phyloP scores from a whole-genome alignment of 495 filamentous ascomycete genomes.

The Aspergillus nanangensis region DNA sequence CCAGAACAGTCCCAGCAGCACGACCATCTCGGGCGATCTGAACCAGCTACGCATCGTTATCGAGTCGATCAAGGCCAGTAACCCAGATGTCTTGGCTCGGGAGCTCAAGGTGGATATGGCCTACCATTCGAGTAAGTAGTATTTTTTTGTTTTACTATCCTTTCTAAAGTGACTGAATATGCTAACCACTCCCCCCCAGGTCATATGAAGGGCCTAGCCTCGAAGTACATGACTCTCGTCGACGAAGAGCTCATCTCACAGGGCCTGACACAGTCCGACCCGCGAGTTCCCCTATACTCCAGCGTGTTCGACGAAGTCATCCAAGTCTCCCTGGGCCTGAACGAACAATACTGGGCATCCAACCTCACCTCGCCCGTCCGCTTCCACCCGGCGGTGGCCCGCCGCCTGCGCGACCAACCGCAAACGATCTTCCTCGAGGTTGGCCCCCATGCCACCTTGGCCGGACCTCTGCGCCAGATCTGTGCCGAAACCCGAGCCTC shows the following conservation, averaged over 20 bases:
- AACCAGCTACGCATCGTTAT: slow-evolving; percentile 23
- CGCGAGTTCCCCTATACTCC: slow-evolving; percentile 39
- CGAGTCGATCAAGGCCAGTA: slow-evolving; percentile 24
- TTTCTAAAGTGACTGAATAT: no score
- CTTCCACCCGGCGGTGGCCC: slow-evolving; percentile 25
- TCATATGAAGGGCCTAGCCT: slow-evolving; percentile 17
- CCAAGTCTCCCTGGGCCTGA: slow-evolving; percentile 7
- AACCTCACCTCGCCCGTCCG: slow-evolving; percentile 37
- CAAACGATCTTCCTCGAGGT: slow-evolving; percentile 4
- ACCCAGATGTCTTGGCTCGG: slow-evolving; percentile 31
- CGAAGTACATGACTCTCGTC: no score
- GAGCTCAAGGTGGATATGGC: slow-evolving; percentile 37
- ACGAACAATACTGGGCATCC: slow-evolving; percentile 31
- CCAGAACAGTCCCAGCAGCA: slow-evolving; percentile 43
- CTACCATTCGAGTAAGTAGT: slow-evolving; percentile 32
- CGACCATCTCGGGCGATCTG: slow-evolving; percentile 44
- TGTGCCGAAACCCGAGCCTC: neutral
- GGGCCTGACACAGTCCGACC: no score
- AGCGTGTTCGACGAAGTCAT: slow-evolving; percentile 29
- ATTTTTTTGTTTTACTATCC: neutral
- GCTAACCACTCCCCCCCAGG: slow-evolving; percentile 21
- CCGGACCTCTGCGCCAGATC: slow-evolving; percentile 3
- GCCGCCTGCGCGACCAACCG: slow-evolving; percentile 3
- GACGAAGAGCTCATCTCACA: no score
- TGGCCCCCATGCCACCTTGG: slow-evolving; percentile 7